Conservation (phyloP, 1,284 basidiomycete genomes). For the Heterobasidion irregulare region DNA sequence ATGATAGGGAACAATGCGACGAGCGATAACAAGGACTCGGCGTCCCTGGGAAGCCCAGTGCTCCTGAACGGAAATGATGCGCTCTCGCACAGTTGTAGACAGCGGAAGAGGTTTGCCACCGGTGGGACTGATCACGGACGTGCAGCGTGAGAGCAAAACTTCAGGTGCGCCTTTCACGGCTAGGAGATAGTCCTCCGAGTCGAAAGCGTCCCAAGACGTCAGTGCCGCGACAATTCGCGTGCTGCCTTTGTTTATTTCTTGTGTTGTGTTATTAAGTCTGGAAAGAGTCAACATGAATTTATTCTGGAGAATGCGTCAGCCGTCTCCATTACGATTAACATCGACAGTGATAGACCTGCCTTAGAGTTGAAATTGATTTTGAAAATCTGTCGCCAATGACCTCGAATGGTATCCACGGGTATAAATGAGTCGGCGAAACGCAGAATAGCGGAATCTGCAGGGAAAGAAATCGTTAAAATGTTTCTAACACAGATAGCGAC, state of each 20-base stretch:
- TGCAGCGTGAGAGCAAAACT: slow-evolving; percentile 42
- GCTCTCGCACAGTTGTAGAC: slow-evolving; percentile 19
- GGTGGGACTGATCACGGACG: slow-evolving; percentile 25
- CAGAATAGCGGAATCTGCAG: slow-evolving; percentile 44
- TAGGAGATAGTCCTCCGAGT: slow-evolving; percentile 27
- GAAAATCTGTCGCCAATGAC: slow-evolving; percentile 21
- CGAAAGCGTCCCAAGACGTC: slow-evolving; percentile 24
- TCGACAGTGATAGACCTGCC: slow-evolving; percentile 7
- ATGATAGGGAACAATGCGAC: slow-evolving; percentile 23
- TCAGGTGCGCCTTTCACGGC: slow-evolving; percentile 52
- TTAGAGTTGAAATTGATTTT: slow-evolving; percentile 49
- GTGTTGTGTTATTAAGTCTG: slow-evolving; percentile 5
- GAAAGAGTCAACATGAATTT: slow-evolving; percentile 47
- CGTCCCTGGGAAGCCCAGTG: slow-evolving; percentile 47
- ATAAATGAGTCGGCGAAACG: slow-evolving; percentile 37
- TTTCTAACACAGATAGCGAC: neutral
- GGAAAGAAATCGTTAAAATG: too few species aligned
- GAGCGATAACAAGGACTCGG: slow-evolving; percentile 44
- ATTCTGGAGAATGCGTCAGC: slow-evolving; percentile 23
- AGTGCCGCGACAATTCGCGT: slow-evolving; percentile 19
- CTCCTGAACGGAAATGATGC: slow-evolving; percentile 35
- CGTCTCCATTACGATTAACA: neutral
- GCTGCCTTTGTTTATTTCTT: slow-evolving; percentile 4
- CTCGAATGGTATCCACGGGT: slow-evolving; percentile 19
- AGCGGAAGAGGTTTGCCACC: slow-evolving; percentile 25